Conservation (phyloP, 2,329 filamentous ascomycete genomes). For the Colletotrichum horii region DNA sequence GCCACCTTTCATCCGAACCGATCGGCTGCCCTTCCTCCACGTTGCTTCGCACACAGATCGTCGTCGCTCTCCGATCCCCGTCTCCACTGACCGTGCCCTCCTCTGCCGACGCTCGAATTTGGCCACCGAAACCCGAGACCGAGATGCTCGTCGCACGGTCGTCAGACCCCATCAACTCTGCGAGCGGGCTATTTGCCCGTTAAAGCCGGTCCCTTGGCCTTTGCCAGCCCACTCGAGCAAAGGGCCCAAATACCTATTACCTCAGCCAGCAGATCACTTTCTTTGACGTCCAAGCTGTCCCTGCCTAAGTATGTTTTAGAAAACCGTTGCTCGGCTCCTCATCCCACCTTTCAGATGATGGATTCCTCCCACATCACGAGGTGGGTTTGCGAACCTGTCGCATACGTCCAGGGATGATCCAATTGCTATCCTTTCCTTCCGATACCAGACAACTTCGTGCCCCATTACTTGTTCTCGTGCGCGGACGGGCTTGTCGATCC, state of each 20-base stretch:
- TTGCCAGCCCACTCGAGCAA: background rate
- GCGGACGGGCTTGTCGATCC: background rate
- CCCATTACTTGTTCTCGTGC: no score
- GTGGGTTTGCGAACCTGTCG: background rate
- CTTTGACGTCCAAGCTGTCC: background rate
- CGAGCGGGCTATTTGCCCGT: background rate
- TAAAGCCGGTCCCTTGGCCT: background rate
- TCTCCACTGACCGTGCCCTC: background rate
- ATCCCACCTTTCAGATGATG: background rate
- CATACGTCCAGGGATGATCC: background rate
- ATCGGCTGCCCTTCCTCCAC: background rate
- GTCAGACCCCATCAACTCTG: background rate
- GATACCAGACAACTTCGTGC: background rate
- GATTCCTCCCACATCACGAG: background rate
- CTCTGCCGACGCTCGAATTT: background rate
- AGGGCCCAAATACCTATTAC: background rate
- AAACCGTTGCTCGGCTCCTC: conserved; percentile 3
- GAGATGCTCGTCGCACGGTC: background rate
- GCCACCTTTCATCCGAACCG: conserved; percentile 9
- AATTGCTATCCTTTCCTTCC: background rate
- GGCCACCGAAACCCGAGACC: background rate
- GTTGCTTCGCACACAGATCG: background rate
- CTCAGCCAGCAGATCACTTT: background rate
- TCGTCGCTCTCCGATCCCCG: background rate
- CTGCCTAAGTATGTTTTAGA: conserved; percentile 6